phyloP scores from a whole-genome alignment of 148 eudicot genomes.

The Chenopodium formosanum region DNA sequence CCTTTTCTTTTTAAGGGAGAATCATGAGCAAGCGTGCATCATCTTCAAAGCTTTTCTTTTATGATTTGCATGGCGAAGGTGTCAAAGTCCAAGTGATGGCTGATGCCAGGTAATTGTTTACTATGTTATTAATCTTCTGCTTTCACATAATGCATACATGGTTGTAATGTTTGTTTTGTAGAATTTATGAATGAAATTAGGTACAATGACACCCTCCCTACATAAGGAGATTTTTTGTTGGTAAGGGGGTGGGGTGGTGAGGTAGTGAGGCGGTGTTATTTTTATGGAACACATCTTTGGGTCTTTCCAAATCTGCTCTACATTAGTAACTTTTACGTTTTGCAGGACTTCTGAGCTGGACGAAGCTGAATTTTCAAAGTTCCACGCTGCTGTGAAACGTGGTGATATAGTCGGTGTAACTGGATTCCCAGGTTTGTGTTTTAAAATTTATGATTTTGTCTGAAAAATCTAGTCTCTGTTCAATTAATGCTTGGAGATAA shows the following conservation, averaged over 20 bases:
- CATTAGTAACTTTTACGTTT: no score
- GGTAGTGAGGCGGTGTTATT: no score
- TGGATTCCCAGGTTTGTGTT: slow-evolving; percentile 78
- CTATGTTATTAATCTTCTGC: no score
- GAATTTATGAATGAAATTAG: background rate
- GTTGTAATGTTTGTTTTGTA: background rate
- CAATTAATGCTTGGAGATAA: no score
- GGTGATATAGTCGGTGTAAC: slow-evolving; percentile 90
- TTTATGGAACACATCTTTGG: no score
- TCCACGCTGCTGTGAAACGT: slow-evolving; percentile 76
- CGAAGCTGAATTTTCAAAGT: slow-evolving; percentile 65
- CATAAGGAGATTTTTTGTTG: no score
- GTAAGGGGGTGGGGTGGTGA: no score
- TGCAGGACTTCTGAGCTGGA: slow-evolving; percentile 66
- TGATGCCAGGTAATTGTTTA: slow-evolving; percentile 66
- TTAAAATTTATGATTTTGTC: background rate
- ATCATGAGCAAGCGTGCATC: slow-evolving; percentile 89
- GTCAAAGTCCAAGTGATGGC: slow-evolving; percentile 94
- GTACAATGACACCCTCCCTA: no score
- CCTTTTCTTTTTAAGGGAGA: slow-evolving; percentile 50
- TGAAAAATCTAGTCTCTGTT: no score
- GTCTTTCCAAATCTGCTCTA: no score
- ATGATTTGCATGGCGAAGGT: slow-evolving; percentile 74
- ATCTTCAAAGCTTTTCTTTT: slow-evolving; percentile 81
- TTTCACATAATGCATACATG: background rate